Evolutionary conservation across 768 basidiomycete genomes (phyloP), one percentile per base, ranked within the genome.

Genomic region (Clitopilus hobsonii): DNA sequence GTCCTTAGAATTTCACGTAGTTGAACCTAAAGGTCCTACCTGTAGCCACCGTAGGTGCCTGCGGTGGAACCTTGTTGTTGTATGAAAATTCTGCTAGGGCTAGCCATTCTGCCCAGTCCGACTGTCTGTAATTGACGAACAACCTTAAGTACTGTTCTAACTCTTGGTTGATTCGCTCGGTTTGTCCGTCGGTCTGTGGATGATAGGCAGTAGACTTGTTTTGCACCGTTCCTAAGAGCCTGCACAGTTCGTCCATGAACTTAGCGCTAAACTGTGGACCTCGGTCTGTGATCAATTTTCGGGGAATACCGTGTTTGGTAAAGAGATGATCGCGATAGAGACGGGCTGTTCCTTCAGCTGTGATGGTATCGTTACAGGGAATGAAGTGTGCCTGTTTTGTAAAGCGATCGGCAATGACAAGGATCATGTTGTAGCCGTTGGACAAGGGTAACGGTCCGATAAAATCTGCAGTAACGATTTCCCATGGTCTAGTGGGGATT

Each of bases 141-240:
- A 67, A 52, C 38, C 56, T 52, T 28, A 70, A 55, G 54, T 66
- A 68, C 32, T 65, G 60, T 52, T 65, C 64, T 2, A 70, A 22
- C 22, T 58, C 58, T 51, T 66, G 68, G 32, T 64, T 67, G 29
- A 59, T 54, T 11, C 55, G 54, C 48, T 68, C 55, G 5, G 70
- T 72, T 38, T 59, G 58, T 47, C 60, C 54, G 41, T 58, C 53
- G 22, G 51, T 54, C 60, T 3, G 53, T 63, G 71, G 74, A 41
- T 75, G 75, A 58, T 66, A 76, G 2, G 71, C 68, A 0, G 71
- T 74, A 5, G 66, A 68, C 3, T 65, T 50, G 6, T 58, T 53
- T 1, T 56, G 62, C 51, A 61, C 51, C 6, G 59, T 62, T 10
- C 54, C 61, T 11, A 67, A 58, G 28, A 58, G 23, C n/a, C 41